Evolutionary conservation across 208 protist genomes (phyloP).

Genomic region (Strigomonas galati): DNA sequence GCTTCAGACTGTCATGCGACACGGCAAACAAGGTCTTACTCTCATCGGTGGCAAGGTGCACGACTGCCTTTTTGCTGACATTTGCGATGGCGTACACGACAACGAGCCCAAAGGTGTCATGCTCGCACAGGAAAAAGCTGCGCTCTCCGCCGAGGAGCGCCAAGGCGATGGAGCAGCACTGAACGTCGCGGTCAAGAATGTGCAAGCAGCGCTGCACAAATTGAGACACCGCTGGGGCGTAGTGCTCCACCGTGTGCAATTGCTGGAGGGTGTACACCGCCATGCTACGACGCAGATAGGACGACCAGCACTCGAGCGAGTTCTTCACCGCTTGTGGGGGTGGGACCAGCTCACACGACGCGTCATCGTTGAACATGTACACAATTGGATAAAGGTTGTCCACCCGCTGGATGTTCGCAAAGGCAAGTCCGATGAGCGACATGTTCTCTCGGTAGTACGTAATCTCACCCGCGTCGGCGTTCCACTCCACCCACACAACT

Average conservation of each 20-base stretch:
- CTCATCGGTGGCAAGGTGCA: slow-evolving; percentile 71
- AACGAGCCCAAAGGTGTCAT: slow-evolving; percentile 80
- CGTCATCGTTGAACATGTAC: slow-evolving; percentile 88
- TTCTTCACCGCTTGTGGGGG: slow-evolving; percentile 49
- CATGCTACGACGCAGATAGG: slow-evolving; percentile 56
- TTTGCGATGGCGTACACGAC: slow-evolving; percentile 74
- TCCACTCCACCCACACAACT: slow-evolving; percentile 86
- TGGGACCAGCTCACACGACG: slow-evolving; percentile 76
- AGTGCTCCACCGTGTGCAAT: slow-evolving; percentile 68
- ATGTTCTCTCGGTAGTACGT: slow-evolving; percentile 87
- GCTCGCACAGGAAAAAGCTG: slow-evolving; percentile 76
- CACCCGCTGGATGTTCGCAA: slow-evolving; percentile 66
- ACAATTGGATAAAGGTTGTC: slow-evolving; percentile 86
- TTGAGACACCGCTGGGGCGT: slow-evolving; percentile 53
- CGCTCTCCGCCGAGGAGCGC: slow-evolving; percentile 80
- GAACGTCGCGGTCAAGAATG: slow-evolving; percentile 54
- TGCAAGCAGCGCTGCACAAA: slow-evolving; percentile 65
- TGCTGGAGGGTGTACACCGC: slow-evolving; percentile 74
- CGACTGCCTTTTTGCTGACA: slow-evolving; percentile 56
- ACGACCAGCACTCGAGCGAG: slow-evolving; percentile 45
- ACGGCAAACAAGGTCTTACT: slow-evolving; percentile 70
- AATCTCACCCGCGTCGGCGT: slow-evolving; percentile 82
- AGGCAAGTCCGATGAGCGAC: slow-evolving; percentile 79
- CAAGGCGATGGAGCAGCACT: slow-evolving; percentile 70
- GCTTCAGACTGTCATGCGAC: slow-evolving; percentile 52